Evolutionary conservation across 441 rosid genomes (phyloP).

Genomic region (Raphanus hybrid): DNA sequence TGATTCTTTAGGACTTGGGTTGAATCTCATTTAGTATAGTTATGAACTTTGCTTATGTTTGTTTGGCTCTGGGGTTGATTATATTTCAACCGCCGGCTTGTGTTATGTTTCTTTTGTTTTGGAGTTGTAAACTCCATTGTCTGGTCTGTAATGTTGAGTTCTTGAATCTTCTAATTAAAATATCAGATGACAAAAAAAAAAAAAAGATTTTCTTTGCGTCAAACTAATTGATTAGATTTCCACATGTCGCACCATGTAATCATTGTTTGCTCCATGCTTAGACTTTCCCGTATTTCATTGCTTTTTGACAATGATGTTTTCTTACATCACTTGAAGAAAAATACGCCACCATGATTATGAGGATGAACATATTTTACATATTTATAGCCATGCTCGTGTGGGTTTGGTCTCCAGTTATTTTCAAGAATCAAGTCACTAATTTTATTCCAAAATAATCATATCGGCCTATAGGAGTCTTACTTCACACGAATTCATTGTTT

Average conservation of each 20-base stretch:
- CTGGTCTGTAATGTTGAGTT: too few relatives aligned
- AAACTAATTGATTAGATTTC: conserved; percentile 1
- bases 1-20: too few relatives aligned
- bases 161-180: too few relatives aligned
- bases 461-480: conserved; percentile 15
- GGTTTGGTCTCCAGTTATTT: conserved; percentile 45
- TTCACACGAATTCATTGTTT: conserved; percentile 21
- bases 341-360: conserved; percentile 32
- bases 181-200: too few relatives aligned
- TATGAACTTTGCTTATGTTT: too few relatives aligned
- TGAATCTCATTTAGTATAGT: too few relatives aligned
- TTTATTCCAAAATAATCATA: conserved; percentile 32
- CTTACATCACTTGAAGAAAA: conserved; percentile 36
- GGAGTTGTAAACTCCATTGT: too few relatives aligned
- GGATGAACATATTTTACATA: conserved; percentile 5
- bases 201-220: not conserved
- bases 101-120: too few relatives aligned
- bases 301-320: conserved; percentile 33
- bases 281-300: conserved; percentile 3
- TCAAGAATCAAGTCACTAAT: conserved; percentile 29
- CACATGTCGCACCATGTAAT: conserved; percentile 6
- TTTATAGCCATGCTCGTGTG: conserved; percentile 26
- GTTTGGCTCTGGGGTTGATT: too few relatives aligned
- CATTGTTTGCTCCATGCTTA: conserved; percentile 31
- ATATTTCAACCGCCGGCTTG: too few relatives aligned